Conservation (phyloP, 192 early-diverging fungal genomes). For the Coemansia sp. region DNA sequence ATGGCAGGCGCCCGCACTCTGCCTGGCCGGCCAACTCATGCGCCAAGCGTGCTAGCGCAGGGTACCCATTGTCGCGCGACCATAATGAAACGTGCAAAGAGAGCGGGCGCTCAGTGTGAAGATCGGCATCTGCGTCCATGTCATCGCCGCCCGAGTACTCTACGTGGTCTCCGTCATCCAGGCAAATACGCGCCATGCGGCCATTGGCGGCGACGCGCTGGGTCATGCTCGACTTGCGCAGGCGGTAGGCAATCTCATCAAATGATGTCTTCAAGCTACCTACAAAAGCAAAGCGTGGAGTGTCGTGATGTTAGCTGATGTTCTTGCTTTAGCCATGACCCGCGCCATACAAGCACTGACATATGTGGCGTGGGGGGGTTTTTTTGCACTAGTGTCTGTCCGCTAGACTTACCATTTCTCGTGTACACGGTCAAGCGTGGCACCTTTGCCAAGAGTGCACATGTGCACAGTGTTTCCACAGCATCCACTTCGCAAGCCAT, state of each 20-base stretch:
- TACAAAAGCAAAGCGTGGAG: neutral
- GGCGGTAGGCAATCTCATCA: constrained; percentile 33
- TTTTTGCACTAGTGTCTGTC: neutral
- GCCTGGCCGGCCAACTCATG: constrained; percentile 23
- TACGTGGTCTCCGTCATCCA: constrained; percentile 7
- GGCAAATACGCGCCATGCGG: constrained; percentile 33
- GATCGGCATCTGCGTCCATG: neutral
- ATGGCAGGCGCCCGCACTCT: constrained; percentile 17
- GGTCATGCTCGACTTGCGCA: constrained; percentile 47
- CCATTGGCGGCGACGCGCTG: constrained; percentile 29
- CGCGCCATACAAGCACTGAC: constrained; percentile 1
- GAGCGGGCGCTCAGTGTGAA: neutral
- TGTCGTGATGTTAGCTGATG: neutral
- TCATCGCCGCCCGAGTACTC: constrained; percentile 16
- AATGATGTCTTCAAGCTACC: constrained; percentile 16
- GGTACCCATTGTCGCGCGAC: constrained; percentile 49
- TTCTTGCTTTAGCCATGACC: neutral
- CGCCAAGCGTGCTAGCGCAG: constrained; percentile 27
- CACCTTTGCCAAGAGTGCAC: constrained; percentile 37
- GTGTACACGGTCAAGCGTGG: constrained; percentile 49
- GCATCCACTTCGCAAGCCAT: constrained; percentile 24
- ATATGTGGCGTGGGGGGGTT: neutral
- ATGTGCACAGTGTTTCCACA: constrained; percentile 49
- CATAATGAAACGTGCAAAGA: constrained; percentile 40
- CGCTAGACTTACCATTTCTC: constrained; percentile 28